Base-by-base conservation (phyloP, 108 stramenopile species). In the Mediolabrus comicus region DNA sequence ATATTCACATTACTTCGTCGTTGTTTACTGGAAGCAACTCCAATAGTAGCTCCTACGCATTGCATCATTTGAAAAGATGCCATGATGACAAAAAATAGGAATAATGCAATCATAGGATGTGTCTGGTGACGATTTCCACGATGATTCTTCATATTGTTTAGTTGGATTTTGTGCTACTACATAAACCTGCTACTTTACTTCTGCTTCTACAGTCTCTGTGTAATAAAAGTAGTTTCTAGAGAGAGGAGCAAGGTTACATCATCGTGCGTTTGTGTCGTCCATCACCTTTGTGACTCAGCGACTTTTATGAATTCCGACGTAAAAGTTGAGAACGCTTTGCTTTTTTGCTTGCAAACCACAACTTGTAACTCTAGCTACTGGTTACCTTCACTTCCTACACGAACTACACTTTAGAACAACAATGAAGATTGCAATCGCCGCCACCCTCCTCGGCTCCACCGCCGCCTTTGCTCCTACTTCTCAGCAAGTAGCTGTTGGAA, bases 341-440 rank as follows among this genome's bases (percentile, higher is more conserved):
- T n/a, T n/a, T n/a, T n/a, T n/a, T n/a, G 0, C 38, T 39, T 14
- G n/a, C 10, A 8, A 39, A 39, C 38, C 12, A 14, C 38, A 14
- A 12, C 12, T 14, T 14, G n/a, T 11, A 39, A 39, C 7, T 0
- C 3, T 0, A 12, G 14, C 38, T 3, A 12, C 12, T 2, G 1
- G 3, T 14, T 39, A 12, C 12, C 38, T 14, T 14, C 38, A 14
- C n/a, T 39, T 14, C n/a, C n/a, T 12, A 12, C 12, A 39, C 9
- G 12, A 39, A 12, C 12, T 14, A 39, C 8, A 11, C 17, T n/a
- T n/a, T n/a, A n/a, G n/a, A n/a, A 35, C 58, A 24, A 63, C 25
- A 71, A 91, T 91, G 90, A 91, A 91, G 79, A 65, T 91, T 65
- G 63, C 81, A 35, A 49, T 72, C 59, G 85, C 84, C 69, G 72